These are phyloP conservation scores for Pestalotiopsis sp. DNA, from an alignment of 2,329 filamentous ascomycete genomes.

Conservation along the genomic window DNA sequence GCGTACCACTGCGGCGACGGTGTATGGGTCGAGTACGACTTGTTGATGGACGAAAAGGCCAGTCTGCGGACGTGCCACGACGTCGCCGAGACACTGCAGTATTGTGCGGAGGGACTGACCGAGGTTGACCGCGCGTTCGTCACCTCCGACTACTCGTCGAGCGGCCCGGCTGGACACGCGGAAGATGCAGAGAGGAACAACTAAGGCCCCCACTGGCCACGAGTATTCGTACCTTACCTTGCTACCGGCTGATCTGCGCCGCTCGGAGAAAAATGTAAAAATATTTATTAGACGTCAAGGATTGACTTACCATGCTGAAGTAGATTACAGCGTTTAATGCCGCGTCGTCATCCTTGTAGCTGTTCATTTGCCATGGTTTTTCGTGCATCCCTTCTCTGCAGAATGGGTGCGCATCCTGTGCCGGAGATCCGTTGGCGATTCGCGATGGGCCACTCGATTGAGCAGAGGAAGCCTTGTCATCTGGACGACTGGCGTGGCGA, in stretches of 20 bases:
- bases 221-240: neutral
- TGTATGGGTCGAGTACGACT: conserved; percentile 64
- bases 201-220: neutral
- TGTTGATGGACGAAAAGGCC: conserved; percentile 57
- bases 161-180: conserved; percentile 4
- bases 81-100: conserved; percentile 65
- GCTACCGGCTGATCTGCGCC: neutral
- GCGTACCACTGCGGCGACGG: conserved; percentile 66
- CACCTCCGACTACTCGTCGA: conserved; percentile 35
- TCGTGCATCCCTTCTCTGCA: neutral
- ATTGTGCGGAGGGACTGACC: conserved; percentile 56
- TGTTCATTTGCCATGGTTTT: neutral
- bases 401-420: neutral
- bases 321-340: neutral
- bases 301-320: neutral
- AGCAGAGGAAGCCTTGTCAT: neutral
- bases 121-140: conserved; percentile 43
- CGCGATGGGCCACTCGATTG: neutral
- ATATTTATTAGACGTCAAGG: neutral
- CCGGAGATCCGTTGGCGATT: neutral
- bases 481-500: neutral
- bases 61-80: conserved; percentile 58
- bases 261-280: neutral
- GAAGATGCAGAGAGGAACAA: conserved; percentile 11
- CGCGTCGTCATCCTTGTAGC: neutral